These are phyloP conservation scores for Backusella macrospora DNA, from an alignment of 192 early-diverging fungal species.

Conservation along the genomic window DNA sequence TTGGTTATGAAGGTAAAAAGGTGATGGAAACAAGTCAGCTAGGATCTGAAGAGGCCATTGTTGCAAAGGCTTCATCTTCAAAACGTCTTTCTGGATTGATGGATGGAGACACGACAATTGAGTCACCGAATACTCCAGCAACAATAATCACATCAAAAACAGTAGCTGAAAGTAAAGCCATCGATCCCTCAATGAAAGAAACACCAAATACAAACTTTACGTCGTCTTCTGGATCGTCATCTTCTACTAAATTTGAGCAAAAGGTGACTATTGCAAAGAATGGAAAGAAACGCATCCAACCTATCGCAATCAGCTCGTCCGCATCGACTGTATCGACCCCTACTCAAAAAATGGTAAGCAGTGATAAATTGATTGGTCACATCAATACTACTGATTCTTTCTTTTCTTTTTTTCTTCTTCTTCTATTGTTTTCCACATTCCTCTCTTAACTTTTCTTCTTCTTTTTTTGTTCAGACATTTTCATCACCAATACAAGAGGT, in stretches of 20 bases:
- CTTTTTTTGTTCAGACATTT: neutral
- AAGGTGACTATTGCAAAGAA: conserved; percentile 70
- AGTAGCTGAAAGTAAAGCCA: neutral
- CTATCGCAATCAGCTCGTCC: conserved; percentile 41
- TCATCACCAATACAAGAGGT: neutral
- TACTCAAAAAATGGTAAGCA: neutral
- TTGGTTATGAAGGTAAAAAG: conserved; percentile 49
- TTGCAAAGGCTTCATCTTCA: conserved; percentile 25
- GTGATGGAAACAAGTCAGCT: conserved; percentile 62
- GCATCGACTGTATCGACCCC: neutral
- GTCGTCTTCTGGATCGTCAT: conserved; percentile 10
- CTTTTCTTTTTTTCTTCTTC: neutral
- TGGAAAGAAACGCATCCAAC: conserved; percentile 87
- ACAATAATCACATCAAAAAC: neutral
- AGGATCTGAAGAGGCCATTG: conserved; percentile 60
- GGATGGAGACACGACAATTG: conserved; percentile 24
- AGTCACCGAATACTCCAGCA: neutral
- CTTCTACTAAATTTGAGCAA: conserved; percentile 45
- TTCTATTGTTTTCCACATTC: neutral
- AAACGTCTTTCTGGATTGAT: conserved; percentile 36
- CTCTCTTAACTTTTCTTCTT: neutral
- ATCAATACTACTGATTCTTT: neutral
- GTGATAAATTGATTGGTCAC: neutral
- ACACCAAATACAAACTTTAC: neutral
- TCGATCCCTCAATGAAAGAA: neutral